Percentiles rank a stretch among this genome's conserved stretches.
These are phyloP conservation scores for Botrytis pseudocinerea DNA, from an alignment of 2,329 filamentous ascomycete genomes.

Conservation along the genomic window DNA sequence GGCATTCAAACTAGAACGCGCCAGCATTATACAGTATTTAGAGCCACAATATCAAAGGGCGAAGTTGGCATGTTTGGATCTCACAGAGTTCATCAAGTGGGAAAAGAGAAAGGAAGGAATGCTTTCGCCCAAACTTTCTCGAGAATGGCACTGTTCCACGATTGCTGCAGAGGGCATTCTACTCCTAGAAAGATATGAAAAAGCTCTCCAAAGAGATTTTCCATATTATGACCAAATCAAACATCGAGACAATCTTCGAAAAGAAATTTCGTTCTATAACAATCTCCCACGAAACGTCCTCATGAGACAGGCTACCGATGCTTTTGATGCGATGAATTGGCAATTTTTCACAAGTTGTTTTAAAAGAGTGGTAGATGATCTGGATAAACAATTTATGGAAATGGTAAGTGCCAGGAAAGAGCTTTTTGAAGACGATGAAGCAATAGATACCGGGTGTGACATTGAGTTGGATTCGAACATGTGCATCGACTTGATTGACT, in stretches of 20 bases:
- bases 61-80: neutral
- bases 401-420: neutral
- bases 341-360: neutral
- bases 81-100: neutral
- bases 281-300: neutral
- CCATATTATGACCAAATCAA: neutral
- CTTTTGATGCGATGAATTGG: neutral
- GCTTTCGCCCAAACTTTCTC: neutral
- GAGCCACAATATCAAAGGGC: neutral
- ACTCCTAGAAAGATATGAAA: neutral
- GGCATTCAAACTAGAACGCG: neutral
- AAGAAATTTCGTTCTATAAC: neutral
- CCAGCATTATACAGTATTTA: neutral
- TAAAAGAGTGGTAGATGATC: neutral
- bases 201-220: neutral
- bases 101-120: neutral
- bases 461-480: neutral
- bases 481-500: neutral
- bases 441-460: neutral
- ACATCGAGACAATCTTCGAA: neutral
- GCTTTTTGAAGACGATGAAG: neutral
- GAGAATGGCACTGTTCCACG: neutral
- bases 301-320: neutral
- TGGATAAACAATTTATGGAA: neutral
- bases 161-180: neutral